Evolutionary conservation across 83 land plant species (phyloP), one percentile per base, ranked within the genome.

Genomic region (Diphasiastrum complanatum): DNA sequence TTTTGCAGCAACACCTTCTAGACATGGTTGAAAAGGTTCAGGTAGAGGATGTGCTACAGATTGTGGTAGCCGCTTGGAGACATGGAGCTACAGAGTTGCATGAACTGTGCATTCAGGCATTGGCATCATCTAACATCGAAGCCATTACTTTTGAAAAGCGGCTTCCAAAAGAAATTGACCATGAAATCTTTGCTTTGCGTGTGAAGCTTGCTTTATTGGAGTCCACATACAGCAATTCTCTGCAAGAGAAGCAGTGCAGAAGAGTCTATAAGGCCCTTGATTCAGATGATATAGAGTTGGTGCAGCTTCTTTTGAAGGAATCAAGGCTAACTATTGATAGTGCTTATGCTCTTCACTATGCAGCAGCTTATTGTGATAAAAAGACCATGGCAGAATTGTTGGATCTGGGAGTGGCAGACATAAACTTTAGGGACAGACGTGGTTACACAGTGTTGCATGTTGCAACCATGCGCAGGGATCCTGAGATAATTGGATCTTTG

Each of bases 311-410:
- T 14, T 65, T 91, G 46, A 68, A 60, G 12, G 95, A 78, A 74
- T 72, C 75, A 6, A 45, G 66, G 12, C 45, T 74, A 25, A 71
- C 71, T 5, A 60, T 91, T 34, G 81, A 87, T 57, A 71, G 69
- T 40, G 95, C 89, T 1, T 55, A 66, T 75, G 97, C 87, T 22
- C 69, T 91, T 47, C 97, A 91, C 45, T 91, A 91, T 79, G 95
- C 97, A 24, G 80, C 62, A 16, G 80, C 87, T 10, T 87, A 85
- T 51, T 87, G 95, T 75, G 85, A 85, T 51, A 45, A 79, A 1
- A 89, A 83, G 72, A 68, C 77, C 20, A 65, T 81, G 32, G 47
- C 66, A 1, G 85, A 82, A 45, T 33, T 91, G 37, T 66, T 91
- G 37, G 78, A 75, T 3, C 75, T 87, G 8, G 81, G 33, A 22